Percentiles rank a stretch among this genome's conserved stretches.
phyloP scores from a whole-genome alignment of 2,329 filamentous ascomycete genomes.

The Penicillium decumbens region DNA sequence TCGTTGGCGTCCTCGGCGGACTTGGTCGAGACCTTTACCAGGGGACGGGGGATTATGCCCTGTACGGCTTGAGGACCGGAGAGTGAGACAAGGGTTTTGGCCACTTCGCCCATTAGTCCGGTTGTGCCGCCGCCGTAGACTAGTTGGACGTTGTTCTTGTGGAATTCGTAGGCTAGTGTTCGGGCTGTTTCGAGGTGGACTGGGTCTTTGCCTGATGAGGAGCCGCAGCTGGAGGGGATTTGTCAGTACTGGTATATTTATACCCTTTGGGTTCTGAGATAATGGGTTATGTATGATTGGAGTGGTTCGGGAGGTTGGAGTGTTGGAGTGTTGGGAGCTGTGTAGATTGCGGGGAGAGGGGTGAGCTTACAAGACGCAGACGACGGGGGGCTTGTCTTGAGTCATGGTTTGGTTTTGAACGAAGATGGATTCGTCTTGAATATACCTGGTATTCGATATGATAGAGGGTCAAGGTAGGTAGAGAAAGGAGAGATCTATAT shows the following conservation, averaged over 20 bases:
- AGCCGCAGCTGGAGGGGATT: slow-evolving; percentile 63
- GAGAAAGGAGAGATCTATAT: neutral
- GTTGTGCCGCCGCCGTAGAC: slow-evolving; percentile 95
- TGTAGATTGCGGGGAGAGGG: neutral
- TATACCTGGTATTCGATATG: neutral
- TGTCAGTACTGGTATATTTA: slow-evolving; percentile 4
- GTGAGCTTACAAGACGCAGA: slow-evolving; percentile 73
- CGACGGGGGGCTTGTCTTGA: slow-evolving; percentile 53
- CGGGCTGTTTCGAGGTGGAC: slow-evolving; percentile 74
- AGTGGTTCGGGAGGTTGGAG: neutral
- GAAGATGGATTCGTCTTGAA: neutral
- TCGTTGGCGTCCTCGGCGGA: slow-evolving; percentile 27
- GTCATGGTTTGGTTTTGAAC: slow-evolving; percentile 12
- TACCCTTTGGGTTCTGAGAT: neutral
- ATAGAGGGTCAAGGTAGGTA: neutral
- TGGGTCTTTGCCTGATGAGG: slow-evolving; percentile 67
- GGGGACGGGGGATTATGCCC: slow-evolving; percentile 84
- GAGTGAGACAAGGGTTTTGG: slow-evolving; percentile 76
- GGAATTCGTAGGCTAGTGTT: slow-evolving; percentile 67
- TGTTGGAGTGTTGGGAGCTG: neutral
- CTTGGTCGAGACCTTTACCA: slow-evolving; percentile 66
- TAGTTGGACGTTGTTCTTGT: slow-evolving; percentile 70
- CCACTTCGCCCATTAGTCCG: slow-evolving; percentile 92
- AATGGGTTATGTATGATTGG: neutral
- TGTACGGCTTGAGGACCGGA: slow-evolving; percentile 78